Conservation (phyloP, 2,329 filamentous ascomycete genomes). For the Aaosphaeria pasadenensis region DNA sequence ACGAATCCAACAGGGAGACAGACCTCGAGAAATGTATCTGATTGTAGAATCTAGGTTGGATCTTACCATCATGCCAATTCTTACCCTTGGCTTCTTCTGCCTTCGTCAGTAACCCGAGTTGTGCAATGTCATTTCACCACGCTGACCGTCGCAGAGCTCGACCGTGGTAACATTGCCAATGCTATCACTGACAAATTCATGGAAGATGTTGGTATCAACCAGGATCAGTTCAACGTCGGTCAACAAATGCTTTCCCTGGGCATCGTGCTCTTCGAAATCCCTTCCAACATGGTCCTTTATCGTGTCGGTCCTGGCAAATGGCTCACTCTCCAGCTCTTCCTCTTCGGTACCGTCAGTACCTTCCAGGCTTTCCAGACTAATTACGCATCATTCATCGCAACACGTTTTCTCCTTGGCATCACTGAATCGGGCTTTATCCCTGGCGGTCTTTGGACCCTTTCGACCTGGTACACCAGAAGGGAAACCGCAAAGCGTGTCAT, state of each 20-base stretch:
- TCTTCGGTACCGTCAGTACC: conserved; percentile 47
- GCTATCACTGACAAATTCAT: conserved; percentile 26
- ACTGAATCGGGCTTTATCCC: conserved; percentile 54
- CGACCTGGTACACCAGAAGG: conserved; percentile 63
- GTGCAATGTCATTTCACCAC: conserved; percentile 8
- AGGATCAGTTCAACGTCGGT: conserved; percentile 26
- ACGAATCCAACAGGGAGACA: conserved; percentile 2
- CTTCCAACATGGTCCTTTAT: conserved; percentile 39
- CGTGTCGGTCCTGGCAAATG: conserved; percentile 34
- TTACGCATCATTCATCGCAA: conserved; percentile 37
- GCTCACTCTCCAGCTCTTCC: conserved; percentile 40
- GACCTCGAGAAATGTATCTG: not conserved
- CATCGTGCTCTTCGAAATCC: conserved; percentile 60
- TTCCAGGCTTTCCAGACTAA: conserved; percentile 65
- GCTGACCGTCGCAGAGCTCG: conserved; percentile 25
- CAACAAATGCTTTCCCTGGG: conserved; percentile 67
- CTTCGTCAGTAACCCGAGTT: conserved; percentile 31
- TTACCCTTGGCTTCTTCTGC: conserved; percentile 33
- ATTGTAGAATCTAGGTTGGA: conserved; percentile 6
- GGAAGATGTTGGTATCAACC: conserved; percentile 19
- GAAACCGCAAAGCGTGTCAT: conserved; percentile 41
- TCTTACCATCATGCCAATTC: conserved; percentile 27
- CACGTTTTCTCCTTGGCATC: conserved; percentile 38
- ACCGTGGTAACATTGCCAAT: conserved; percentile 41
- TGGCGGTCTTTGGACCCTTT: conserved; percentile 61